Evolutionary conservation across 768 basidiomycete genomes (phyloP), one percentile per base, ranked within the genome.

Genomic region (Phanerodontia chrysosporium): DNA sequence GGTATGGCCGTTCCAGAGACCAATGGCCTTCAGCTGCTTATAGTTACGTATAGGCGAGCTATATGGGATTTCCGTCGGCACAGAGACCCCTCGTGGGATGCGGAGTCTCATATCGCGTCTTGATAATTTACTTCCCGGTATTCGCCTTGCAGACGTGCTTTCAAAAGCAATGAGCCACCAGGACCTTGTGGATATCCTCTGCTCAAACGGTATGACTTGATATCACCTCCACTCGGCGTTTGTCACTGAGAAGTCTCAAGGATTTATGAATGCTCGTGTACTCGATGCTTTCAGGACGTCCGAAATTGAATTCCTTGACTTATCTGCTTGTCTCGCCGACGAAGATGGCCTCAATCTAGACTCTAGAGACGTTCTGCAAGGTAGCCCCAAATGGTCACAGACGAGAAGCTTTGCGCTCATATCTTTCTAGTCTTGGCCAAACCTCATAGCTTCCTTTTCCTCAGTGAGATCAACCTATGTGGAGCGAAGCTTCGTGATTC

Each of bases 341-440:
- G 75, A 77, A 58, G 78, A 79, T 49, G 80, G 82, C 3, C 70
- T 85, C 7, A 83, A 83, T 64, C 62, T 86, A 21, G 76, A 70
- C 48, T 71, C 73, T 27, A 67, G 70, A 18, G 76, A 79, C 39
- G 62, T 81, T 30, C 72, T 81, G 60, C 70, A 73, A 57, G 78
- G 82, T 83, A 63, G 64, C 64, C 49, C 28, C 16, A n/a, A 16
- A 42, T 9, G 27, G 36, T 58, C 27, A 49, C 45, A 54, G 60
- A 28, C 32, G 58, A 49, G 32, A 63, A 45, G 24, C 29, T 36
- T 61, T 21, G 53, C 24, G 35, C 45, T 51, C 8, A 45, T 56
- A 24, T n/a, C 2, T 48, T 8, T 16, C 49, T 62, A 84, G 84
- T 77, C 4, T 82, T 87, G 63, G 71, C 73, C 54, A 76, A 74